These are phyloP conservation scores for Metschnikowia cubensis DNA, from an alignment of 805 yeast species.

Conservation along the genomic window DNA sequence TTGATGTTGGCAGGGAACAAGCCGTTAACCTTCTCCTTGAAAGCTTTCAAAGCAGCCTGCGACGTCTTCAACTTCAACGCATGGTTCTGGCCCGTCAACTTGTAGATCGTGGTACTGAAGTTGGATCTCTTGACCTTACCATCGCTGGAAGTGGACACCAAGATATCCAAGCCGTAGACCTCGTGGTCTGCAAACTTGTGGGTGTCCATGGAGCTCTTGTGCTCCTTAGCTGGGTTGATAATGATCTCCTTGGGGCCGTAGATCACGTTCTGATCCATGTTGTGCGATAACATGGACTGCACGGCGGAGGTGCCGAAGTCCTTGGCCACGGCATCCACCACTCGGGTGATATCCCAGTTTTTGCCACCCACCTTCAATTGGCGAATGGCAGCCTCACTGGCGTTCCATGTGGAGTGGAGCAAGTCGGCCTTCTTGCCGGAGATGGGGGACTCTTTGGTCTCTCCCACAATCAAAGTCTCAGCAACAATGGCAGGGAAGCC, in stretches of 20 bases:
- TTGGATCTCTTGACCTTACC: conserved; percentile 63
- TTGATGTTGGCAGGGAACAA: conserved; percentile 66
- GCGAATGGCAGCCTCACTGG: conserved; percentile 77
- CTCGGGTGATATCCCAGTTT: conserved; percentile 71
- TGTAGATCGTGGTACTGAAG: conserved; percentile 64
- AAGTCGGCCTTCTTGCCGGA: conserved; percentile 64
- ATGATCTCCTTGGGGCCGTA: conserved; percentile 76
- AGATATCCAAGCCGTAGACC: conserved; percentile 72
- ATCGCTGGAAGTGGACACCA: conserved; percentile 58
- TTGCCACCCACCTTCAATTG: conserved; percentile 61
- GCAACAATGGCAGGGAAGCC: conserved; percentile 69
- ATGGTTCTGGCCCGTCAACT: conserved; percentile 65
- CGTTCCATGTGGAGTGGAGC: conserved; percentile 67
- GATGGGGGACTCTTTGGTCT: conserved; percentile 31
- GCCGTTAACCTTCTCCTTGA: conserved; percentile 59
- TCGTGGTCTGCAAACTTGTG: conserved; percentile 68
- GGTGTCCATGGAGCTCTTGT: conserved; percentile 59
- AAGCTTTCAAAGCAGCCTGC: conserved; percentile 60
- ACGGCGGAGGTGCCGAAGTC: conserved; percentile 57
- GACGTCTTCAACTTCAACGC: conserved; percentile 69
- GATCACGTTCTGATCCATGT: conserved; percentile 61
- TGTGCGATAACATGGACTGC: conserved; percentile 74
- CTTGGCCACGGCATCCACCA: conserved; percentile 59
- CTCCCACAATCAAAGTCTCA: conserved; percentile 66
- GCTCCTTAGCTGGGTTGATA: conserved; percentile 67